Base-by-base conservation (phyloP, 371 early-diverging fungal genomes). In the Vairimorpha ceranae region DNA sequence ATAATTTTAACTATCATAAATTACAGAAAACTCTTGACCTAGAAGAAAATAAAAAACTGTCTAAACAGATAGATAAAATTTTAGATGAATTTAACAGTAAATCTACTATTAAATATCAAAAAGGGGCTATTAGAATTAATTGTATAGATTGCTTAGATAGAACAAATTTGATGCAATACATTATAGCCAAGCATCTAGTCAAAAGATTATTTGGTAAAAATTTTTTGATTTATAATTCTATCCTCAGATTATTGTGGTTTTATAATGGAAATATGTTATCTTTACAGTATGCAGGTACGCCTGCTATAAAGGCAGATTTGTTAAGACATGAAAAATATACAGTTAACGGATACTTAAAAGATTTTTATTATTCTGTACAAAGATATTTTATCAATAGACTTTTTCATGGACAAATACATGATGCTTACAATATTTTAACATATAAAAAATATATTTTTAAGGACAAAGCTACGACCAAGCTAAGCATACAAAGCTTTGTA, bases 81-180 rank as follows among this genome's bases (percentile, higher is more conserved):
- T 84, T 91, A 19, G 84, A 90, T 72, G 87, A 88, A 78, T 87
- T 88, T 75, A 52, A 63, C 27, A 69, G 74, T 29, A 41, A 41
- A 41, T 10, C 15, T 7, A 83, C 17, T 43, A 41, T 85, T 41
- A 78, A 33, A 0, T 21, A 70, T 36, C 95, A 97, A 74, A 82
- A 83, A 0, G 90, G 90, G 0, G 89, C 95, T 12, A 85, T 93
- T 8, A 89, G 99, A 66, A 90, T 94, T 8, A 99, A 99, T 82
- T 99, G 99, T 81, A 94, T 99, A 89, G 99, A 99, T 85, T 98
- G 95, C 76, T 85, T 98, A 59, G 99, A 99, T 83, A 88, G 99
- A 77, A 98, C 99, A 33, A 98, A 98, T 76, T 93, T 97, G 4
- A 92, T 94, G 0, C 97, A 98, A 80, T 89, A 89, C 29, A 89